phyloP scores from a whole-genome alignment of 495 filamentous ascomycete species.

The Coniosporium apollinis region DNA sequence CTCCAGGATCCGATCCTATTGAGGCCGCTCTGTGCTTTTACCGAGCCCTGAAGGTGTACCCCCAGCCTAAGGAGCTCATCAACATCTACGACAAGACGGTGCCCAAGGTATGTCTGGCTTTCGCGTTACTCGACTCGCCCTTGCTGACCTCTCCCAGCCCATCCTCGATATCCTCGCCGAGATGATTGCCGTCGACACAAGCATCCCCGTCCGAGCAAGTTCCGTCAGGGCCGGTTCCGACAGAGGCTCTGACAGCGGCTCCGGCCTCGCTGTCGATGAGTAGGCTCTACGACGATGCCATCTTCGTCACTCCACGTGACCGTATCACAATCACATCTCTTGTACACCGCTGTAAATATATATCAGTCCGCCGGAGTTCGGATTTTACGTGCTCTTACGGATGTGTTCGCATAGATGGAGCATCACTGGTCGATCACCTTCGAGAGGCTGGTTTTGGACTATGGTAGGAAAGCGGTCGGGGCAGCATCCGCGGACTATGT shows the following conservation, averaged over 20 bases:
- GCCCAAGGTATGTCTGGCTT: slow-evolving; percentile 43
- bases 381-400: neutral
- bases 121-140: neutral
- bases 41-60: slow-evolving; percentile 96
- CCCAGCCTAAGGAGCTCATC: slow-evolving; percentile 80
- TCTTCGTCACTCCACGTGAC: no score
- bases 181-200: slow-evolving; percentile 85
- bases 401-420: neutral
- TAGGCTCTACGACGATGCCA: no score
- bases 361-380: neutral
- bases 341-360: neutral
- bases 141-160: slow-evolving; percentile 34
- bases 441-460: neutral
- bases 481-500: no score
- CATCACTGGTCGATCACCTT: neutral
- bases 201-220: slow-evolving; percentile 40
- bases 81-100: slow-evolving; percentile 97
- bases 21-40: slow-evolving; percentile 92
- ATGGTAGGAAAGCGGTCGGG: neutral
- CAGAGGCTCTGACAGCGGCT: slow-evolving; percentile 10
- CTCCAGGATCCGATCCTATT: slow-evolving; percentile 48
- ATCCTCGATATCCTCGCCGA: slow-evolving; percentile 89
- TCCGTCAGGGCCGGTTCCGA: slow-evolving; percentile 34
- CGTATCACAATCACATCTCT: no score
- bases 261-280: slow-evolving; percentile 5